Conservation (phyloP, 1,284 basidiomycete species). For the Irpex rosettiformis region DNA sequence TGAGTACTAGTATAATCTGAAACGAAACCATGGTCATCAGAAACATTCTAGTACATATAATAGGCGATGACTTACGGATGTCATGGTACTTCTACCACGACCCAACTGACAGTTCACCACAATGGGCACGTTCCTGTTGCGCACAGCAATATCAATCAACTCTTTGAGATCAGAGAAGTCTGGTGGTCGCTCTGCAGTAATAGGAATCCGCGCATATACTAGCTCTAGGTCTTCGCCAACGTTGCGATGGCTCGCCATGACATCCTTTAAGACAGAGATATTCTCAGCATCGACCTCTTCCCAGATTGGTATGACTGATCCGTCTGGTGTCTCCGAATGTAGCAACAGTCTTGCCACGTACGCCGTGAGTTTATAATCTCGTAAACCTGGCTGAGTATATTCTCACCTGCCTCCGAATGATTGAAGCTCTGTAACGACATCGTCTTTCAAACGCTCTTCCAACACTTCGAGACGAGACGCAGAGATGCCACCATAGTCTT, state of each 20-base stretch:
- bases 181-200: conserved; percentile 79
- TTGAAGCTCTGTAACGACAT: conserved; percentile 82
- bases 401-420: conserved; percentile 76
- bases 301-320: conserved; percentile 93
- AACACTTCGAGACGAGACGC: conserved; percentile 82
- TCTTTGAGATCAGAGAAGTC: conserved; percentile 70
- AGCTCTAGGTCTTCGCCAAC: conserved; percentile 43
- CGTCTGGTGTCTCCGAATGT: conserved; percentile 88
- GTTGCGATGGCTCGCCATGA: conserved; percentile 69
- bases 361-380: neutral
- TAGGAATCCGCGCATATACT: conserved; percentile 83
- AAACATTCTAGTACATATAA: neutral
- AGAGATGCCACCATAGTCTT: conserved; percentile 92
- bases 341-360: conserved; percentile 62
- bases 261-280: conserved; percentile 84
- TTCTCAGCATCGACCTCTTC: conserved; percentile 81
- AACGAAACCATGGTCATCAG: neutral
- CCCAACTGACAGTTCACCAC: conserved; percentile 98
- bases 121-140: conserved; percentile 77
- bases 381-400: no score
- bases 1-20: conserved; percentile 81
- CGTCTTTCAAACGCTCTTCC: conserved; percentile 89
- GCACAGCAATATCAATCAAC: conserved; percentile 80
- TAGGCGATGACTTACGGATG: conserved; percentile 56
- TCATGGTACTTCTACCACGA: conserved; percentile 88